Base-by-base conservation (phyloP, 2,329 filamentous ascomycete genomes). In the Calonectria fujianensis region DNA sequence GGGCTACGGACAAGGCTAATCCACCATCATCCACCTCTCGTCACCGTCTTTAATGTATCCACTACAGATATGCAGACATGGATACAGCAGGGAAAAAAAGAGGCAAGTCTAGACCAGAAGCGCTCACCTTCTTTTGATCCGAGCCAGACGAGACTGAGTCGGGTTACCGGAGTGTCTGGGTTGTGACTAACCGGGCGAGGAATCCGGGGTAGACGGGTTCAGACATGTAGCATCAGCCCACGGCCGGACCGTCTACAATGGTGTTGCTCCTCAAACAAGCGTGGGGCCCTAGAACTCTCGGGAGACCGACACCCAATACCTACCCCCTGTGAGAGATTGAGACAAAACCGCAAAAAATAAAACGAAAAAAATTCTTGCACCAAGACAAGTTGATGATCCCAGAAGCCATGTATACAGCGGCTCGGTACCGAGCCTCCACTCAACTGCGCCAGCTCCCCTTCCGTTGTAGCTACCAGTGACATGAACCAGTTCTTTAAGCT, bases 81-180 rank as follows among this genome's bases (percentile, higher is more conserved):
- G 66, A 65, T 63, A 52, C 32, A 69, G 48, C 54, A 76, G 59
- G 48, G 57, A n/a, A 24, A 48, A 48, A 71, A 61, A 72, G 11
- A 73, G 8, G 37, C 50, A 61, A 71, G 50, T 51, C 72, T 48
- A 76, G 70, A 69, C 78, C 61, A 41, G 39, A 77, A 77, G 48
- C 69, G 39, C 61, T 77, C 69, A 61, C 41, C 68, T 63, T 39
- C 48, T 41, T 68, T 73, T 50, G 24, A 66, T 74, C 67, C 35
- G 37, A 50, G 66, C 72, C 51, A 65, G 69, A 69, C 39, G 69
- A 61, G 24, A 31, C 16, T 57, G 50, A 69, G 50, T 59, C 51
- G 29, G 35, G 37, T 14, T 48, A 41, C 51, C 18, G 37, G 59
- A 69, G 45, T 70, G 66, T 65, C 66, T 70, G 57, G 72, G 72